A percentile compares a stretch with the other conserved stretches of the same genome.
Conservation (phyloP, 768 basidiomycete genomes). For the Pleurotus giganteus region DNA sequence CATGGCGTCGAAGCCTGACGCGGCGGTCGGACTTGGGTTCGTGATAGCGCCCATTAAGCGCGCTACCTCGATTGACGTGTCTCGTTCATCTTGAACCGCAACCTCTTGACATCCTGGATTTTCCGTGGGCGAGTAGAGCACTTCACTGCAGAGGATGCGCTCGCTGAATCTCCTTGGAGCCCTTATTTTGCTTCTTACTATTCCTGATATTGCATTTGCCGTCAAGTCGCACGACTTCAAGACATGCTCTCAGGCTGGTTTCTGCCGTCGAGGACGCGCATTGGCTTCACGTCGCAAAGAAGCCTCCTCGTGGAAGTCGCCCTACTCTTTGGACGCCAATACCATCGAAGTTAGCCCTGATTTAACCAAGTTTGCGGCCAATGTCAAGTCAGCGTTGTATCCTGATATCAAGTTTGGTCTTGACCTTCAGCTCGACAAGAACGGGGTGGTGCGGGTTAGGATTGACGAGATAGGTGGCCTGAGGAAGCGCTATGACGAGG, state of each 20-base stretch:
- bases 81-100: no score
- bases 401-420: slow-evolving; percentile 81
- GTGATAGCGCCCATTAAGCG: no score
- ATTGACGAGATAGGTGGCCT: slow-evolving; percentile 86
- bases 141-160: slow-evolving; percentile 25
- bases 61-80: no score
- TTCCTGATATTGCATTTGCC: slow-evolving; percentile 39
- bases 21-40: no score
- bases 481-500: slow-evolving; percentile 87
- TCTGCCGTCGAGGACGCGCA: slow-evolving; percentile 85
- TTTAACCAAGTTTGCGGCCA: slow-evolving; percentile 66
- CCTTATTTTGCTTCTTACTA: slow-evolving; percentile 30
- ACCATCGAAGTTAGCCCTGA: slow-evolving; percentile 51
- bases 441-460: slow-evolving; percentile 88
- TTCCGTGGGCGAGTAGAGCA: background rate
- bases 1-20: no score
- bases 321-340: slow-evolving; percentile 72
- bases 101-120: no score
- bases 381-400: slow-evolving; percentile 79
- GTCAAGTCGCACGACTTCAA: slow-evolving; percentile 90
- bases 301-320: slow-evolving; percentile 71
- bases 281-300: slow-evolving; percentile 68
- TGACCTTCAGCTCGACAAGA: slow-evolving; percentile 79
- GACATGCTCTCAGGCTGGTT: slow-evolving; percentile 90
- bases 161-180: slow-evolving; percentile 33